Conservation (phyloP, 1,139 yeast species). For the Yamadazyma dushanensis region DNA sequence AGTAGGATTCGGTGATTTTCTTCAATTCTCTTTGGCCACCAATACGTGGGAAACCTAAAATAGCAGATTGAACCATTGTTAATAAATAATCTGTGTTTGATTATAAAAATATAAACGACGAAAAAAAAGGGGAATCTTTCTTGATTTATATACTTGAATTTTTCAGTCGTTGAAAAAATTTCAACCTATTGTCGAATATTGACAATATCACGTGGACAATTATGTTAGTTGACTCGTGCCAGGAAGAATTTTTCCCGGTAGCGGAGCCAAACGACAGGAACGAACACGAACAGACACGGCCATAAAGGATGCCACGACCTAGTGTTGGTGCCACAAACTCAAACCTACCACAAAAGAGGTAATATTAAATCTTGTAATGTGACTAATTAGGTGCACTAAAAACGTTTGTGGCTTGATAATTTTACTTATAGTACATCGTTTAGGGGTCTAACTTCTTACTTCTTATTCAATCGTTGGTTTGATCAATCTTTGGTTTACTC, state of each 20-base stretch:
- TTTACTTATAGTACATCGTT: too few relatives aligned
- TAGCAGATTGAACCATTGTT: slow-evolving; percentile 89
- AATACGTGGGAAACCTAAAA: slow-evolving; percentile 99
- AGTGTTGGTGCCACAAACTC: too few relatives aligned
- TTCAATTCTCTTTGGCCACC: slow-evolving; percentile 99
- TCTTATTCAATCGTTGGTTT: too few relatives aligned
- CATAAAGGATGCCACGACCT: too few relatives aligned
- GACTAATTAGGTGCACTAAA: too few relatives aligned
- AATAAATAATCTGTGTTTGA: slow-evolving; percentile 1
- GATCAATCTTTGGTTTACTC: too few relatives aligned
- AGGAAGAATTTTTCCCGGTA: slow-evolving; percentile 3
- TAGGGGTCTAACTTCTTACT: too few relatives aligned
- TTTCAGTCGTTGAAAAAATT: slow-evolving; percentile 1
- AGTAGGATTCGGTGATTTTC: slow-evolving; percentile 98
- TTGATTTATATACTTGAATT: slow-evolving; percentile 5
- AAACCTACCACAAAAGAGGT: too few relatives aligned
- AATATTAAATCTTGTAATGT: too few relatives aligned
- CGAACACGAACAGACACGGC: too few relatives aligned
- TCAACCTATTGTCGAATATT: slow-evolving; percentile 5
- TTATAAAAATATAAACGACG: not conserved
- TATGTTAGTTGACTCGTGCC: not conserved
- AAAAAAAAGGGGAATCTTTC: slow-evolving; percentile 5
- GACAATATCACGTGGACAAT: slow-evolving; percentile 12
- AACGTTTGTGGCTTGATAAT: too few relatives aligned
- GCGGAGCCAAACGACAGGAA: slow-evolving; percentile 4